phyloP scores from a whole-genome alignment of 2,329 filamentous ascomycete genomes.

The Daldinia sp. region DNA sequence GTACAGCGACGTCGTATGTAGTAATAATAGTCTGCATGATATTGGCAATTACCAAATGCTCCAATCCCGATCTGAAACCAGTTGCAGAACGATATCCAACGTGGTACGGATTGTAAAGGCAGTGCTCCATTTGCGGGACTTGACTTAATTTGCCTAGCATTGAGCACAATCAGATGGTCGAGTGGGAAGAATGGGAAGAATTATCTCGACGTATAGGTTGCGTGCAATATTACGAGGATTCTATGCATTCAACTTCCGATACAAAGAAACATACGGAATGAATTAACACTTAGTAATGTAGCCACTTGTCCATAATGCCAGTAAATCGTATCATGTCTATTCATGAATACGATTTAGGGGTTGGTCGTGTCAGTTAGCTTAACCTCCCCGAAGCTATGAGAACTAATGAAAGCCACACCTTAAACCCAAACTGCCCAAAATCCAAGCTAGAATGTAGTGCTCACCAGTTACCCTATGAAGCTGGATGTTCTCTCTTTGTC shows the following conservation, averaged over 20 bases:
- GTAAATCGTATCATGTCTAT: neutral
- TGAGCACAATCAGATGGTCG: neutral
- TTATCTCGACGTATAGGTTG: conserved; percentile 4
- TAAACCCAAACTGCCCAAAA: neutral
- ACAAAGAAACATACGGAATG: neutral
- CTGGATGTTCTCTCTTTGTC: neutral
- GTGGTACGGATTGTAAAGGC: neutral
- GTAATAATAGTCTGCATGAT: conserved; percentile 16
- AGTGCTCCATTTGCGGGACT: neutral
- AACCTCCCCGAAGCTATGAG: neutral
- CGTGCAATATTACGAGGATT: neutral
- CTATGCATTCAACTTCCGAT: neutral
- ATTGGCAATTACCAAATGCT: neutral
- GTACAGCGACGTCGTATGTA: conserved; percentile 6
- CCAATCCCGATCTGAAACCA: neutral
- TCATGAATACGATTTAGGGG: neutral
- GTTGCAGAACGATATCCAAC: neutral
- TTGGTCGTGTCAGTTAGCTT: neutral
- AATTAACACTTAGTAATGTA: neutral
- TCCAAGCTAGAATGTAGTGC: neutral
- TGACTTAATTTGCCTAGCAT: neutral
- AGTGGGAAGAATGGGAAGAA: too few relatives aligned
- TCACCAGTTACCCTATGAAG: neutral
- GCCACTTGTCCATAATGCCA: neutral
- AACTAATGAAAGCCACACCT: conserved; percentile 8